Base-by-base conservation (phyloP, 768 basidiomycete species). In the Rhodosporidiobolus sp. region DNA sequence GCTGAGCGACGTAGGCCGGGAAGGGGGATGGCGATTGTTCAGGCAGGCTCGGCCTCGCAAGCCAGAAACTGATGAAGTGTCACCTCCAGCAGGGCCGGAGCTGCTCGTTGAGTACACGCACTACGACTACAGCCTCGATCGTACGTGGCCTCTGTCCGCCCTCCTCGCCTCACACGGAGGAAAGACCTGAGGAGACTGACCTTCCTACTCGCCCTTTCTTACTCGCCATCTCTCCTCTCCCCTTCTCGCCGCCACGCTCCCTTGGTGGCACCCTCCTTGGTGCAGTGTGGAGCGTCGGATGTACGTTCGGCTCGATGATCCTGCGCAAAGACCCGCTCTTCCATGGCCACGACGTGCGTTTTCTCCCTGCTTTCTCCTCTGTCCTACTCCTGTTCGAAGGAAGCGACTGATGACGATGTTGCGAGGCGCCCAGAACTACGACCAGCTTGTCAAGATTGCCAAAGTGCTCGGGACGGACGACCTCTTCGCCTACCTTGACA, bases 261-360 rank as follows among this genome's bases (percentile, higher is more conserved):
- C 8, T n/a, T n/a, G n/a, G n/a, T n/a, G n/a, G n/a, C n/a, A n/a
- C n/a, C 38, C 14, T 43, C 14, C 38, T 7, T 7, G 7, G 38
- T 77, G 94, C 81, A 92, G 56, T 98, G 93, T 98, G 95, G 95
- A 95, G 92, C 83, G 89, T 90, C 79, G 95, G 95, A 28, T 97
- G 95, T 80, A 98, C 95, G 94, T 96, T 95, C 81, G 95, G 95
- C 19, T 93, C 91, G n/a, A 97, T 98, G 95, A 97, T 98, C 78
- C 97, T 98, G 87, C 88, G 95, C 77, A 97, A 97, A 81, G 95
- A 97, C 81, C 94, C 94, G 28, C 96, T 97, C 84, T 97, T 97
- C 87, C 95, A 97, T 79, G 95, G 94, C 26, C 94, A 96, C 80
- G 94, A 98, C 82, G 64, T 57, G 9, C 35, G 38, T 28, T 45